Percentiles rank a stretch among this genome's conserved stretches.
Evolutionary conservation across 2,329 filamentous ascomycete genomes (phyloP).

Genomic region (Fusarium cyanostomum): DNA sequence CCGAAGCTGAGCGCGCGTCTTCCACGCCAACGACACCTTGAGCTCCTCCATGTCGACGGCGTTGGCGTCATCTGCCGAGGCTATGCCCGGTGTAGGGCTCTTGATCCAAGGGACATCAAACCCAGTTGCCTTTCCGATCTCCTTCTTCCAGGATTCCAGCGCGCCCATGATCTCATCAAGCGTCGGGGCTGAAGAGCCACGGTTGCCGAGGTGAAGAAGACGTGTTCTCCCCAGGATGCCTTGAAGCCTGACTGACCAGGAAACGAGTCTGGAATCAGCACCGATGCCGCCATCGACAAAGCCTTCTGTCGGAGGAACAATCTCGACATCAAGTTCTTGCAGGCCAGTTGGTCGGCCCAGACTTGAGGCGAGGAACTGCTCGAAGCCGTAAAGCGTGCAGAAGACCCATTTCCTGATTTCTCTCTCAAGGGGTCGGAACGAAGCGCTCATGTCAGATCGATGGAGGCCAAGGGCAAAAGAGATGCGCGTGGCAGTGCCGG

Average conservation of each 20-base stretch:
- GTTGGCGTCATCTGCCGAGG: slow-evolving; percentile 5
- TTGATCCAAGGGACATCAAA: slow-evolving; percentile 29
- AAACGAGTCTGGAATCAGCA: slow-evolving; percentile 43
- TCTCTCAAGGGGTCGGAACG: slow-evolving; percentile 47
- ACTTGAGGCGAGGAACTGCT: slow-evolving; percentile 50
- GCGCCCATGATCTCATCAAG: slow-evolving; percentile 20
- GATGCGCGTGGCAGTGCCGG: slow-evolving; percentile 46
- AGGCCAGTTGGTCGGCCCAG: slow-evolving; percentile 49
- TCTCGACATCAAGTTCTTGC: slow-evolving; percentile 49
- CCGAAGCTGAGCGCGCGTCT: slow-evolving; percentile 41
- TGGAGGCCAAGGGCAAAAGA: slow-evolving; percentile 48
- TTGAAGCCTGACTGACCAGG: slow-evolving; percentile 47
- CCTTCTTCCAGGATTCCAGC: slow-evolving; percentile 18
- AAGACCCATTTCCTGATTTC: slow-evolving; percentile 50
- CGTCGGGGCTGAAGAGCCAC: slow-evolving; percentile 12
- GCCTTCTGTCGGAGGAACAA: slow-evolving; percentile 43
- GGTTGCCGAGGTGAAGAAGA: slow-evolving; percentile 25
- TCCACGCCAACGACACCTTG: slow-evolving; percentile 41
- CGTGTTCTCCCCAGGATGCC: slow-evolving; percentile 42
- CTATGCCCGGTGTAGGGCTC: not conserved
- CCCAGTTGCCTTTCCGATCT: slow-evolving; percentile 25
- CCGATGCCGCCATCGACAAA: slow-evolving; percentile 43
- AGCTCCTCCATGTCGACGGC: slow-evolving; percentile 43
- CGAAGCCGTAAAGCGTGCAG: slow-evolving; percentile 50
- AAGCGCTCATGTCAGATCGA: slow-evolving; percentile 42